Base-by-base conservation (phyloP, 2,329 filamentous ascomycete species). In the Penicillium griseofulvum region DNA sequence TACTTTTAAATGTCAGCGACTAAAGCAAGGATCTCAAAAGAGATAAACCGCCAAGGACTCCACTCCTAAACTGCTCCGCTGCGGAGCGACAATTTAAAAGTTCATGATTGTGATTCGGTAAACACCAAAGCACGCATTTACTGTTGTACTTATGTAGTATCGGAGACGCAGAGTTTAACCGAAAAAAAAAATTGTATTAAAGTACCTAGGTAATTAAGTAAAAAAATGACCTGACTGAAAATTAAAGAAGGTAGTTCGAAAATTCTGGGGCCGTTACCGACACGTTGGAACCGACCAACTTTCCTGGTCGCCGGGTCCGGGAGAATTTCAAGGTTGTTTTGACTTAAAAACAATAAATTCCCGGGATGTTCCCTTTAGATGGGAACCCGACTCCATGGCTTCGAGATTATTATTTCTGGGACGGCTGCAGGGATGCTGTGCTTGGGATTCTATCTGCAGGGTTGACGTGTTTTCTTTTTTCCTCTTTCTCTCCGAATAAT, bases 241-340 rank as follows among this genome's bases (percentile, higher is more conserved):
- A 37, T 16, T 24, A 14, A n/a, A 28, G 12, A n/a, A 48, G 5
- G 16, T 48, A 17, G 34, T 12, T 54, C 19, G n/a, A 41, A 55
- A 45, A 44, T 57, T 53, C 56, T 49, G 56, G 60, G 54, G 56
- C 57, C 48, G 58, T 54, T 65, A 59, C 63, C 63, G 63, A 62
- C 53, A 43, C 57, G 28, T 44, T 62, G 63, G 63, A 53, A 60
- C 59, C 55, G 57, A 55, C 38, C 47, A 54, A 54, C 57, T 55
- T 60, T 65, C 62, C 63, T 47, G 52, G 38, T 54, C 54, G 49
- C 55, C 57, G 62, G 63, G 63, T 62, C 62, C 46, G 47, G 54
- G 44, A 34, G 37, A 54, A 49, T 49, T 49, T 24, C 36, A 41
- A 41, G 19, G 38, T 16, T 50, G 36, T 49, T 63, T 45, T 59